Evolutionary conservation across 2,329 filamentous ascomycete species (phyloP), one percentile per base, ranked within the genome.

Genomic region (Penicillium crustosum): DNA sequence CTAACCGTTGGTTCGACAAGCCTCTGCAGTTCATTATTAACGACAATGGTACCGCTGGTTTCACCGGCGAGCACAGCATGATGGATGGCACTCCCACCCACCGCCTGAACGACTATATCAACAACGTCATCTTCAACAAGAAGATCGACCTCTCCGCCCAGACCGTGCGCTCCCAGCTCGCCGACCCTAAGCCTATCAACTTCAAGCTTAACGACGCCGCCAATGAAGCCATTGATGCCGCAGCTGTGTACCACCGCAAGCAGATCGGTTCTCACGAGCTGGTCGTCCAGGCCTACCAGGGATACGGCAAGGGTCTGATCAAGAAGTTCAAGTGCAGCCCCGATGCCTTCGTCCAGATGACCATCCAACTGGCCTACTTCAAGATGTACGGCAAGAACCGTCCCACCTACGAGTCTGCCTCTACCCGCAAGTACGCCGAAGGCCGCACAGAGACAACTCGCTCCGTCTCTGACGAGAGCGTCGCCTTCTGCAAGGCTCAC

Each of bases 251-350:
- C 79, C 97, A 97, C 78, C 81, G 83, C 60, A 81, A 86, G 66
- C 85, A 96, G 61, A 96, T 99, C 65, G 86, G 86, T 62, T 83
- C 90, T 65, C 94, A 99, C 76, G 89, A 99, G 76, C 87, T 99
- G 45, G 86, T 90, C 23, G 93, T 99, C 3, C 93, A 97, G 76
- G 90, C 92, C 29, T 99, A 95, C 82, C 93, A 97, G 78, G 93
- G 89, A 68, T 99, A 99, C 76, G 94, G 94, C 75, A 99, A 99
- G 82, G 92, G 91, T 27, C 82, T 99, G 61, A 97, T 99, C 83
- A 99, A 99, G 87, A 95, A 96, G 78, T 97, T 99, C 87, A 95
- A 92, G 81, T 96, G 91, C 85, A 95, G 90, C 27, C 94, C 94
- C 31, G 95, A 99, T 70, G 94, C 93, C 33, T 99, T 95, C 76